Evolutionary conservation across 2,329 filamentous ascomycete species (phyloP), one percentile per base, ranked within the genome.

Genomic region (Mycocentrospora acerina): DNA sequence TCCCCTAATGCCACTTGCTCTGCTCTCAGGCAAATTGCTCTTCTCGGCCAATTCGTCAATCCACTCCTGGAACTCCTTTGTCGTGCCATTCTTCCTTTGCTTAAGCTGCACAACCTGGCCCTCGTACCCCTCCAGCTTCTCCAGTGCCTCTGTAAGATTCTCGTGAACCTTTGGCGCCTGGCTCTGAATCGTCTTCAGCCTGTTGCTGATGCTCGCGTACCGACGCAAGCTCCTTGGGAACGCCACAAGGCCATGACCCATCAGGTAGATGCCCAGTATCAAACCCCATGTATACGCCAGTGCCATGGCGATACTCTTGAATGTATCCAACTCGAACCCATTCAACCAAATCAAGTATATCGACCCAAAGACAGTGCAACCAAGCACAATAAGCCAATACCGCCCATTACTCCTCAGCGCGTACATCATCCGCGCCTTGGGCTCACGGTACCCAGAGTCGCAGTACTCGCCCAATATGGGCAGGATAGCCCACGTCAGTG

Each of bases 191-290:
- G 86, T 77, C 44, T 83, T 83, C 31, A 98, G 68, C 39, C 84
- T 79, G 32, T 81, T 81, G 50, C 83, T 86, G 30, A 90, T 81
- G 60, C 83, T 89, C 22, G 90, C 85, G 60, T 88, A 86, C 42
- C 85, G 82, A 57, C 93, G 85, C 12, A 98, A 73, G 25, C 80
- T 81, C 50, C 91, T 79, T 1, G 93, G 93, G 40, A 98, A 86
- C 1, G 90, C 86, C 22, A 98, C 93, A 17, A 98, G 76, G 7
- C 93, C 93, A 67, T 98, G 93, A 6, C 93, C 93, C 91, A 98
- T 97, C 27, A 98, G 77, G 60, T 95, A 97, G 46, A 98, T 95
- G 30, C 90, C 93, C 35, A 97, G 76, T 4, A 91, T 77, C 55
- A 98, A 72, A 56, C 90, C 90, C 86, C 90, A 97, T 44, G 89